Base-by-base conservation (phyloP, 352 stramenopile species). In the Phytophthora lateralis region DNA sequence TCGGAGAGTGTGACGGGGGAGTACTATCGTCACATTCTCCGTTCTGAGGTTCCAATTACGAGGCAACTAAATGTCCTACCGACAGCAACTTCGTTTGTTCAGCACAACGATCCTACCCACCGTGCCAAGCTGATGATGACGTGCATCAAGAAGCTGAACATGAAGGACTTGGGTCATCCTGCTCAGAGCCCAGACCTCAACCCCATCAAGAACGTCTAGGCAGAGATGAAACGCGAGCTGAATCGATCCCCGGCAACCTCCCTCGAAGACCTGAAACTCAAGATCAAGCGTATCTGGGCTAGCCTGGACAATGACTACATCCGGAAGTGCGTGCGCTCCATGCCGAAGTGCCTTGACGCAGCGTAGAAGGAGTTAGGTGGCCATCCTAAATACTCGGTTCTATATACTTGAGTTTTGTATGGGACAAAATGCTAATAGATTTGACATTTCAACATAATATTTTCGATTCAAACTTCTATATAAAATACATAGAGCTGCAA, bases 171-270 rank as follows among this genome's bases (percentile, higher is more conserved):
- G 0, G 14, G 45, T 2, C 45, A 63, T 20, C 56, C 55, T 0
- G 20, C 35, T 14, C 55, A 63, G 20, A 55, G 37, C 41, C 29
- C 49, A 21, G 37, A 64, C 20, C 37, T 64, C 6, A 55, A 64
- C 24, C 56, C 39, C 0, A 64, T 57, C 24, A 46, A 64, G 43
- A 64, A 52, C 30, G 17, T 64, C 2, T 57, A 27, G 29, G 9
- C 8, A 2, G 41, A 52, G 2, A 53, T 47, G 46, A 64, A 64
- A 6, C 8, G 30, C 6, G 17, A 59, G 18, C 39, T 59, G 4
- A 49, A 50, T 15, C n/a, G 12, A 3, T 6, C 10, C 1, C 41
- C 39, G 27, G 41, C 14, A 24, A 29, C 11, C 12, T 37, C 52
- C 29, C 32, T 51, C 9, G 52, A 60, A 0, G 30, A 60, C 2